Base-by-base conservation (phyloP, 2,329 filamentous ascomycete species). In the Alternaria sp. region DNA sequence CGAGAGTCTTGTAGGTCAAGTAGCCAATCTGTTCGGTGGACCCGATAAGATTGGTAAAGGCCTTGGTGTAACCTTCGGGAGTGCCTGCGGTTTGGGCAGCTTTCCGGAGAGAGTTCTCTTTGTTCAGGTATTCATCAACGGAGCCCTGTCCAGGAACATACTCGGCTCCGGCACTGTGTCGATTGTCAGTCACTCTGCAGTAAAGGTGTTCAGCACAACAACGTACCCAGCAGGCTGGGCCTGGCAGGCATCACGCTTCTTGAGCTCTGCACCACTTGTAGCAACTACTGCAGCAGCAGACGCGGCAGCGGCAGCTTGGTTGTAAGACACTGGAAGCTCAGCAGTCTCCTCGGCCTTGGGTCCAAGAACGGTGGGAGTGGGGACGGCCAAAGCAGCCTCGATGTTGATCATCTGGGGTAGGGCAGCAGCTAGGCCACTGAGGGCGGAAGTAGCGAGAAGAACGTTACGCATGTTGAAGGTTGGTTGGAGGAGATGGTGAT, bases 401-500 rank as follows among this genome's bases (percentile, higher is more conserved):
- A 80, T 74, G 60, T 83, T 75, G 53, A 83, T 80, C 8, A 69
- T 63, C 60, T 73, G 65, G 54, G 73, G 72, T 54, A 69, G 65
- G 44, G 72, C 70, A 45, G 67, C 66, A 17, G 65, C 67, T 51
- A 73, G 62, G 40, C 67, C 45, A 50, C 61, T 56, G 51, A 63
- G 17, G 45, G 57, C 57, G 36, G 71, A 69, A 52, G 63, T 62
- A 56, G 65, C 61, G 47, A 71, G 43, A 21, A 69, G 26, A 32
- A 64, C 54, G 63, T 70, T 69, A 64, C 71, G 71, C 72, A 75
- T 75, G 9, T 69, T 70, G 66, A 64, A 59, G 7, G 21, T 56
- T 36, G 50, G 32, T 46, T 63, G 62, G 23, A 54, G 57, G 49
- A 40, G 45, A 46, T 56, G 30, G 58, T 47, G 59, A 62, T 57